A percentile compares a stretch with the other conserved stretches of the same genome.
phyloP scores from a whole-genome alignment of 495 filamentous ascomycete species.

The Haplographium delicatum region DNA sequence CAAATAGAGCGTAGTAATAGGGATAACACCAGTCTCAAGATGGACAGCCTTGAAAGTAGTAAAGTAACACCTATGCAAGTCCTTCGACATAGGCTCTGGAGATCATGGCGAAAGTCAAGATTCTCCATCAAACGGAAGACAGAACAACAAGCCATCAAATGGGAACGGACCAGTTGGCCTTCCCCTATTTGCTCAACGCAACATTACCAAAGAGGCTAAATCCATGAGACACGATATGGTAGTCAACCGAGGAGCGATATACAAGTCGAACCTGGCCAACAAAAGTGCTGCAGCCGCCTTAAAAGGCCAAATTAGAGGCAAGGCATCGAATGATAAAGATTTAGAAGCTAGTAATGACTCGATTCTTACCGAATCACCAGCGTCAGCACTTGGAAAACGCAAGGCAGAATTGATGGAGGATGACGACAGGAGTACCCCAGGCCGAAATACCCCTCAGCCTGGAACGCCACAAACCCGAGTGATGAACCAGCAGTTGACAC shows the following conservation, averaged over 20 bases:
- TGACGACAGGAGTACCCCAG: slow-evolving; percentile 52
- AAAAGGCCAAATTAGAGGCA: slow-evolving; percentile 64
- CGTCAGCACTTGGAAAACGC: slow-evolving; percentile 45
- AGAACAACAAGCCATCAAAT: slow-evolving; percentile 18
- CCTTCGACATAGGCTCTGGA: slow-evolving; percentile 93
- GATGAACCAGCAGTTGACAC: slow-evolving; percentile 69
- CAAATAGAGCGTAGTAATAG: slow-evolving; percentile 97
- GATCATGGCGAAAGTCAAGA: slow-evolving; percentile 82
- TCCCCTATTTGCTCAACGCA: slow-evolving; percentile 38
- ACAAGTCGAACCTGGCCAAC: slow-evolving; percentile 79
- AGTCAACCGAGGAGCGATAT: slow-evolving; percentile 65
- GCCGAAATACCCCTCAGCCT: slow-evolving; percentile 45
- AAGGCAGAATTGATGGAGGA: slow-evolving; percentile 57
- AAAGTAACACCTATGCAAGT: slow-evolving; percentile 93
- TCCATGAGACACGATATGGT: slow-evolving; percentile 78
- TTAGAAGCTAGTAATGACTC: slow-evolving; percentile 17
- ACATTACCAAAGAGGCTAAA: slow-evolving; percentile 55
- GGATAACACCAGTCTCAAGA: slow-evolving; percentile 99
- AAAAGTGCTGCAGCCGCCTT: slow-evolving; percentile 89
- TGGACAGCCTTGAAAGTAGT: slow-evolving; percentile 97
- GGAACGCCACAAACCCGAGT: slow-evolving; percentile 40
- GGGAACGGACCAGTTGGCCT: slow-evolving; percentile 18
- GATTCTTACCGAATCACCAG: slow-evolving; percentile 18
- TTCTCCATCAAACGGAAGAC: too few relatives aligned
- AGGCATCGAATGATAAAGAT: slow-evolving; percentile 17